phyloP scores from a whole-genome alignment of 192 early-diverging fungal species.

The Glomus cerebriforme region DNA sequence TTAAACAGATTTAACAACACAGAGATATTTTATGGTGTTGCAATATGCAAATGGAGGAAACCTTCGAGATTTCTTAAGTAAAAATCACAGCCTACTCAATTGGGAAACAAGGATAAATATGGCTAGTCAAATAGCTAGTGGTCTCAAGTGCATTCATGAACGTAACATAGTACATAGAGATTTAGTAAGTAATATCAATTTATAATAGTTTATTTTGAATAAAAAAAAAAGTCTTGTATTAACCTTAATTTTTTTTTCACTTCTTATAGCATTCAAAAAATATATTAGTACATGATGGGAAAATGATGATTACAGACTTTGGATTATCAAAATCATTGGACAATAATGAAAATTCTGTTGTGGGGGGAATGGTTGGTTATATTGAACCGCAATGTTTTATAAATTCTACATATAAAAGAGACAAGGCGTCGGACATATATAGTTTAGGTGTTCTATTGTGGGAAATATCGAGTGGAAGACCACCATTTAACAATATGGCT shows the following conservation, averaged over 20 bases:
- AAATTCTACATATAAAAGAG: slow-evolving; percentile 4
- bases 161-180: slow-evolving; percentile 31
- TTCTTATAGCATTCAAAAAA: slow-evolving; percentile 19
- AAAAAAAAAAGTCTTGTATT: too few relatives aligned
- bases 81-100: neutral
- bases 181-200: neutral
- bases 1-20: neutral
- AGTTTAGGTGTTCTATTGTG: slow-evolving; percentile 47
- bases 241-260: neutral
- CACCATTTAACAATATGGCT: slow-evolving; percentile 31
- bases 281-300: slow-evolving; percentile 4
- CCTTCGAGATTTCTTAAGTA: neutral
- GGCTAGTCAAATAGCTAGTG: slow-evolving; percentile 11
- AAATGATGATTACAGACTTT: slow-evolving; percentile 14
- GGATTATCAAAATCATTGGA: slow-evolving; percentile 7
- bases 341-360: neutral
- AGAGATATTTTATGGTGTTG: slow-evolving; percentile 16
- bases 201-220: too few relatives aligned
- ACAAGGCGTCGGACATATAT: slow-evolving; percentile 46
- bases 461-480: slow-evolving; percentile 44
- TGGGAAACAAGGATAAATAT: slow-evolving; percentile 2
- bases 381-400: slow-evolving; percentile 5
- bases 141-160: slow-evolving; percentile 13
- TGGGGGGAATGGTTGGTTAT: slow-evolving; percentile 7
- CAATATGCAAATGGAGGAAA: slow-evolving; percentile 10